Percentiles rank a stretch among this genome's conserved stretches.
Evolutionary conservation across 2,329 filamentous ascomycete species (phyloP).

Genomic region (Fusarium sp.): DNA sequence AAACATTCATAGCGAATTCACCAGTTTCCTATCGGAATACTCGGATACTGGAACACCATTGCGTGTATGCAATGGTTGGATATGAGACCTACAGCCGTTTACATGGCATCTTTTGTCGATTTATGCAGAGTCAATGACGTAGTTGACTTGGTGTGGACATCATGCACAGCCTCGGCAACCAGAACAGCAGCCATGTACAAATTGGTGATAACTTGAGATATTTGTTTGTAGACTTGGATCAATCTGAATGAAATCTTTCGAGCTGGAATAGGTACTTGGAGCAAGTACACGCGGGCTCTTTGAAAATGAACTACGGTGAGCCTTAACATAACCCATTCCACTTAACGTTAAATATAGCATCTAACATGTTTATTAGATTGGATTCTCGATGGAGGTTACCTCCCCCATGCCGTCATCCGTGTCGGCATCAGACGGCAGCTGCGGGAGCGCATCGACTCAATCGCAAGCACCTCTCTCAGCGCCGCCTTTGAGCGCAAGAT

Average conservation of each 20-base stretch:
- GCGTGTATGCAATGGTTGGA: neutral
- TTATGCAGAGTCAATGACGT: neutral
- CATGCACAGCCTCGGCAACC: neutral
- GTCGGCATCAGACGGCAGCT: conserved; percentile 72
- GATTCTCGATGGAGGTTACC: conserved; percentile 70
- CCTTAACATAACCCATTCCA: neutral
- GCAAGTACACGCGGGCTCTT: neutral
- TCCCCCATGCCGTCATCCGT: conserved; percentile 69
- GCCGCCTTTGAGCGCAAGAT: conserved; percentile 67
- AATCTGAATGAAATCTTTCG: neutral
- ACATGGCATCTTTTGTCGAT: neutral
- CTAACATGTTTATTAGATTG: conserved; percentile 51
- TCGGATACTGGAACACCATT: neutral
- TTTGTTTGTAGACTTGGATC: neutral
- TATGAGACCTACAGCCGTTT: neutral
- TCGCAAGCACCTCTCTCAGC: conserved; percentile 61
- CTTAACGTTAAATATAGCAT: neutral
- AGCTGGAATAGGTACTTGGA: neutral
- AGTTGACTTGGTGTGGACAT: conserved; percentile 9
- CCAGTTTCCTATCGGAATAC: neutral
- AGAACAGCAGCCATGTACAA: neutral
- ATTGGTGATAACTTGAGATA: neutral
- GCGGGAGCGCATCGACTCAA: conserved; percentile 63
- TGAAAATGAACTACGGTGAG: conserved; percentile 29
- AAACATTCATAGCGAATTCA: neutral